Conservation (phyloP, 192 early-diverging fungal species). For the Umbelopsis sp. region DNA sequence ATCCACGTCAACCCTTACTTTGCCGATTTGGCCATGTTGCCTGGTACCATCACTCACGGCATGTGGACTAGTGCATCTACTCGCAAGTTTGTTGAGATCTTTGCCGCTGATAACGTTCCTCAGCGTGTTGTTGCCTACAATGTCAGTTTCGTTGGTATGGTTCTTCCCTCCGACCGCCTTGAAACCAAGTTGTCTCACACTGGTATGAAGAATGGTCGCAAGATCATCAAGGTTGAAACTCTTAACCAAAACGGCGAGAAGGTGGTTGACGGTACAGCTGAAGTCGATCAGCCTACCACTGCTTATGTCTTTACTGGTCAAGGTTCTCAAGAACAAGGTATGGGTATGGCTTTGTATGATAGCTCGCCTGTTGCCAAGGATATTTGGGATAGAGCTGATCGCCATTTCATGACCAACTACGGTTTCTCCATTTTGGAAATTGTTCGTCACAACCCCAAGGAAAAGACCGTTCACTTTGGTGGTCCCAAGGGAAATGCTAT, state of each 20-base stretch:
- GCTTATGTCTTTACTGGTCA: slow-evolving; percentile 96
- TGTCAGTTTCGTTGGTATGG: slow-evolving; percentile 92
- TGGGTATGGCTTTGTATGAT: slow-evolving; percentile 94
- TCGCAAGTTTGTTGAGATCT: slow-evolving; percentile 94
- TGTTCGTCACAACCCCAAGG: slow-evolving; percentile 82
- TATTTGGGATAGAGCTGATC: slow-evolving; percentile 91
- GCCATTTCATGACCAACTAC: slow-evolving; percentile 83
- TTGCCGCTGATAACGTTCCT: slow-evolving; percentile 91
- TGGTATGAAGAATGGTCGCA: slow-evolving; percentile 96
- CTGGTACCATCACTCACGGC: slow-evolving; percentile 94
- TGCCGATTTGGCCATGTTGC: slow-evolving; percentile 85
- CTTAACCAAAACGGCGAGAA: slow-evolving; percentile 82
- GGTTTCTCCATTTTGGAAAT: slow-evolving; percentile 90
- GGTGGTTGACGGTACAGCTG: slow-evolving; percentile 87
- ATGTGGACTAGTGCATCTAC: slow-evolving; percentile 97
- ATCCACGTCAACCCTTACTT: slow-evolving; percentile 97
- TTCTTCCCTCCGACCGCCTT: slow-evolving; percentile 86
- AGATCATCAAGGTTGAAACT: slow-evolving; percentile 90
- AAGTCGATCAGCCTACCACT: slow-evolving; percentile 91
- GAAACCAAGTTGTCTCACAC: slow-evolving; percentile 90
- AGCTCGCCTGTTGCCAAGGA: slow-evolving; percentile 79
- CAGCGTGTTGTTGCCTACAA: slow-evolving; percentile 84
- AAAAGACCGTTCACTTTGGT: slow-evolving; percentile 88
- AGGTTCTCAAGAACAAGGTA: slow-evolving; percentile 93
- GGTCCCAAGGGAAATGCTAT: slow-evolving; percentile 81